Evolutionary conservation across 2,329 filamentous ascomycete genomes (phyloP).

Genomic region (Botrytis tulipae): DNA sequence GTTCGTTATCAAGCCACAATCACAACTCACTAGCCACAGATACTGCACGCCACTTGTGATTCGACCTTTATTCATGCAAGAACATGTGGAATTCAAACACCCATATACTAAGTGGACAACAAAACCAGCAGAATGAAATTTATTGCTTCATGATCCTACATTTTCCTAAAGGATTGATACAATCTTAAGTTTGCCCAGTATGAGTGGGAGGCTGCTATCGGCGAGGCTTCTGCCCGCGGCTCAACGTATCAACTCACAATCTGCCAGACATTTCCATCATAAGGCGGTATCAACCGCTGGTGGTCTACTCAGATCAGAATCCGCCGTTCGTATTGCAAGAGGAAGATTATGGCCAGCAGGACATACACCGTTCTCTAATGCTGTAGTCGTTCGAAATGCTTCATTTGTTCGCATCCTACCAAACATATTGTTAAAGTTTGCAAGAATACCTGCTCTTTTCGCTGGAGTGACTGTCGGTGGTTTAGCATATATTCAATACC

Average conservation of each 20-base stretch:
- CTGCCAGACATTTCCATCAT: slow-evolving; percentile 63
- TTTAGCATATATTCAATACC: slow-evolving; percentile 91
- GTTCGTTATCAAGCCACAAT: neutral
- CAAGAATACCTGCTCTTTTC: slow-evolving; percentile 84
- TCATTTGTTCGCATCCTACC: slow-evolving; percentile 70
- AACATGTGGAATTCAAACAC: slow-evolving; percentile 15
- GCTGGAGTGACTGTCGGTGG: slow-evolving; percentile 85
- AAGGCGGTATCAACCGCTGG: slow-evolving; percentile 57
- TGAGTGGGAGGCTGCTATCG: slow-evolving; percentile 61
- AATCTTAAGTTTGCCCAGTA: slow-evolving; percentile 29
- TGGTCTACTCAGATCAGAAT: slow-evolving; percentile 66
- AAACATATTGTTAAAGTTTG: slow-evolving; percentile 85
- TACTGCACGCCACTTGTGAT: slow-evolving; percentile 29
- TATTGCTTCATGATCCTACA: slow-evolving; percentile 17
- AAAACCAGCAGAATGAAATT: slow-evolving; percentile 15
- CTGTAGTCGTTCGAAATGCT: slow-evolving; percentile 60
- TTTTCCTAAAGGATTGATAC: slow-evolving; percentile 21
- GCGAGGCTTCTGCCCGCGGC: slow-evolving; percentile 67
- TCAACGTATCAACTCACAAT: slow-evolving; percentile 56
- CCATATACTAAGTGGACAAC: slow-evolving; percentile 18
- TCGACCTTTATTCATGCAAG: slow-evolving; percentile 19
- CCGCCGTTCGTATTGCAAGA: slow-evolving; percentile 58
- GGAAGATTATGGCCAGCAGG: slow-evolving; percentile 74
- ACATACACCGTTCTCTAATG: slow-evolving; percentile 79
- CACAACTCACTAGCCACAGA: neutral